phyloP scores from a whole-genome alignment of 257 asterid species.

The Plectranthus barbatus region DNA sequence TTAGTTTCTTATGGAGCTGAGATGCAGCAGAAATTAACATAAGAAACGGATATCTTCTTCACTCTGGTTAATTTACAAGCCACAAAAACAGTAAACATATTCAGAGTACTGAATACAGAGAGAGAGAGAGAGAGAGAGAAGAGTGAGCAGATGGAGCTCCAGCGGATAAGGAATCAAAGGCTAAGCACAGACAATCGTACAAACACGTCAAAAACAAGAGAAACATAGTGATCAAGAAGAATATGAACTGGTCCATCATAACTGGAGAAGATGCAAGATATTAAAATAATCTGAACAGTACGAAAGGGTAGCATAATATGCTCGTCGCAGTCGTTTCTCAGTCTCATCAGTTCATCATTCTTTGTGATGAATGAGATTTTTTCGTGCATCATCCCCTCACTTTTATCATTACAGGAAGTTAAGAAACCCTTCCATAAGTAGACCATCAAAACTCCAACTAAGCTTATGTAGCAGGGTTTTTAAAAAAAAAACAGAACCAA shows the following conservation, averaged over 20 bases:
- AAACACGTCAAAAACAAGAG: neutral
- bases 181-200: neutral
- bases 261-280: neutral
- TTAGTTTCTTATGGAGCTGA: slow-evolving; percentile 57
- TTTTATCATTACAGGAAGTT: too few relatives aligned
- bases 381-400: too few relatives aligned
- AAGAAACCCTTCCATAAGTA: too few relatives aligned
- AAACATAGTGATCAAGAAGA: neutral
- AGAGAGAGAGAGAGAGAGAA: neutral
- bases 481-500: too few relatives aligned
- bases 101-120: neutral
- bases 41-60: neutral
- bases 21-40: slow-evolving; percentile 11
- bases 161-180: neutral
- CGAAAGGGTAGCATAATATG: neutral
- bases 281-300: too few relatives aligned
- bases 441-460: too few relatives aligned
- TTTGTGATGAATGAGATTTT: too few relatives aligned
- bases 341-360: neutral
- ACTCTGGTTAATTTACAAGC: neutral
- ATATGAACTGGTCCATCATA: neutral
- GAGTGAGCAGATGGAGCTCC: neutral
- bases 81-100: neutral
- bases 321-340: neutral
- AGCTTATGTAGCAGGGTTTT: too few relatives aligned